Conservation (phyloP, 352 stramenopile genomes). For the Saprolegnia parasitica region DNA sequence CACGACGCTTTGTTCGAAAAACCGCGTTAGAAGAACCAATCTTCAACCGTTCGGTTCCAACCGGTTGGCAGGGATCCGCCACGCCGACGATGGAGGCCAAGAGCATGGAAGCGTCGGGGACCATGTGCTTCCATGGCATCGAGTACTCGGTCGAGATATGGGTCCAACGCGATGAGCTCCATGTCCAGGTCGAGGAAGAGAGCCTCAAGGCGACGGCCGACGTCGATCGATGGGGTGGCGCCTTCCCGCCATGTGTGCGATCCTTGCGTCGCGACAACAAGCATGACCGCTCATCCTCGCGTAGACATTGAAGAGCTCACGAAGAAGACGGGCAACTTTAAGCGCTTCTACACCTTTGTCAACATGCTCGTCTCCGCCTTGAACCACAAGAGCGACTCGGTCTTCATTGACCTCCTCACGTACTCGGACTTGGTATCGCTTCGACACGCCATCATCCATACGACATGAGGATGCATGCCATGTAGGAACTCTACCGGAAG, state of each 20-base stretch:
- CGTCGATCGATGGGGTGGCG: slow-evolving; percentile 31
- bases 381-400: slow-evolving; percentile 57
- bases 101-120: slow-evolving; percentile 48
- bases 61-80: neutral
- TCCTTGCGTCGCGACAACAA: neutral
- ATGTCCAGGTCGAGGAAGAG: slow-evolving; percentile 65
- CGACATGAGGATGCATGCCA: slow-evolving; percentile 11
- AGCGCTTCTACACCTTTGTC: slow-evolving; percentile 88
- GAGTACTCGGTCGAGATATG: slow-evolving; percentile 68
- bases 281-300: neutral
- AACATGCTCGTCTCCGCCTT: slow-evolving; percentile 90
- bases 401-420: slow-evolving; percentile 91
- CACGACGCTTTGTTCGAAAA: neutral
- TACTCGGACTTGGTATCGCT: slow-evolving; percentile 65
- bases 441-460: neutral
- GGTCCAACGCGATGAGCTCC: slow-evolving; percentile 50
- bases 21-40: neutral
- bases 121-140: slow-evolving; percentile 66
- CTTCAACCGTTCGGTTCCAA: neutral
- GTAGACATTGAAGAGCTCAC: slow-evolving; percentile 89
- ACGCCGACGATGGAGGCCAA: slow-evolving; percentile 6
- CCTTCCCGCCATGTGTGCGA: slow-evolving; percentile 47
- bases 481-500: slow-evolving; percentile 67
- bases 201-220: slow-evolving; percentile 10
- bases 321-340: slow-evolving; percentile 91